Percentiles rank a stretch among this genome's conserved stretches.
phyloP scores from a whole-genome alignment of 352 stramenopile genomes.

The Peronospora belbahrii region DNA sequence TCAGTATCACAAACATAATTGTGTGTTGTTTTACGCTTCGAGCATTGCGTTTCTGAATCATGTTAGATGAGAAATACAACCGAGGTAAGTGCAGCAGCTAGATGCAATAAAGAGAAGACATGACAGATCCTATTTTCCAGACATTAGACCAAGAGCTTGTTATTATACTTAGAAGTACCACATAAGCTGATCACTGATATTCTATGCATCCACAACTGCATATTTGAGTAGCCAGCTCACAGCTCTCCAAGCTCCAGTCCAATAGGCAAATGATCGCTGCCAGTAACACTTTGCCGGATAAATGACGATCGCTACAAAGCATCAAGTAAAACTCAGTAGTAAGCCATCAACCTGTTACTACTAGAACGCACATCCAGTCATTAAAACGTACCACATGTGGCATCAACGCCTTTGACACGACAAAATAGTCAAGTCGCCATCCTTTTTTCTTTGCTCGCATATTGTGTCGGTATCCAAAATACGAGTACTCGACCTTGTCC shows the following conservation, averaged over 20 bases:
- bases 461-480: constrained; percentile 79
- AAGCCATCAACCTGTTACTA: constrained; percentile 1
- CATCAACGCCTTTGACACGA: constrained; percentile 56
- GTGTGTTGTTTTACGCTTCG: too few species aligned
- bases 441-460: constrained; percentile 76
- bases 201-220: background rate
- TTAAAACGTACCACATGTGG: constrained; percentile 42
- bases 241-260: constrained; percentile 41
- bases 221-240: background rate
- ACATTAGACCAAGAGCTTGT: background rate
- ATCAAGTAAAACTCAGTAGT: constrained; percentile 3
- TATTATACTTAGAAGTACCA: background rate
- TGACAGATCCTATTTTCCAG: background rate
- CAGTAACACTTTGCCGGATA: constrained; percentile 52
- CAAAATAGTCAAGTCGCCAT: constrained; percentile 84
- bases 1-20: too few species aligned
- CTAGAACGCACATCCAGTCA: background rate
- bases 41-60: too few species aligned
- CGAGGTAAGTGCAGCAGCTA: too few species aligned
- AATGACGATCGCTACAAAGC: constrained; percentile 37
- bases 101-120: too few species aligned
- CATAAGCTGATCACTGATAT: background rate
- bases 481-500: constrained; percentile 61
- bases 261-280: constrained; percentile 77
- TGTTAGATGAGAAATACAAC: too few species aligned